Evolutionary conservation across 176 grass and related monocot genomes (phyloP), one percentile per base, ranked within the genome.

Genomic region (Ampelocalamus luodianensis): DNA sequence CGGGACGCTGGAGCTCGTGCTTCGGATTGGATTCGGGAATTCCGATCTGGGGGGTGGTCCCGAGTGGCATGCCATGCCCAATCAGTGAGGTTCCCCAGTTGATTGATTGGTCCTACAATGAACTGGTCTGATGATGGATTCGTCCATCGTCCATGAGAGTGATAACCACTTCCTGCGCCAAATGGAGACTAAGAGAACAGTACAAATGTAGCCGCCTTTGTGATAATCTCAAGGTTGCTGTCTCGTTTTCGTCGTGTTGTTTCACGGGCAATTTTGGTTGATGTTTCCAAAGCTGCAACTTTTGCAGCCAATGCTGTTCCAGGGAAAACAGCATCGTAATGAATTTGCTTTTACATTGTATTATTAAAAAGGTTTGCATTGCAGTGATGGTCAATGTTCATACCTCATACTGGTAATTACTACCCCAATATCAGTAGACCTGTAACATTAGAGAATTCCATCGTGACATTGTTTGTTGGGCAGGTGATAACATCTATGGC

Each of bases 401-500:
- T 8, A 26, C 2, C 10, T 76, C n/a, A 48, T 17, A 36, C 17
- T 23, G 17, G 18, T 40, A 2, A 54, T 49, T 74, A 11, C 22
- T 49, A 55, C 10, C 20, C 61, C 10, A 10, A 17, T 63, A 27
- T 5, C 8, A 61, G 3, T 34, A 59, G n/a, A 44, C 4, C 14
- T 81, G n/a, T 2, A 81, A 39, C 15, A 72, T 50, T 24, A 76
- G 7, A 32, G 26, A 45, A 54, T 39, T 79, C 26, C 38, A 45
- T 34, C n/a, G 3, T 56, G 20, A 40, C 27, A 39, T 6, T 8
- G 18, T 23, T 83, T 65, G 1, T 82, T 88, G 71, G 59, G 48
- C 89, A 98, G 96, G 96, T 48, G 96, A 98, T 80, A 98, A 98
- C 78, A 98, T 98, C 77, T 93, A 48, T 29, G 93, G 93, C 10